Evolutionary conservation across 805 yeast genomes (phyloP).

Genomic region (Candida boidinii): DNA sequence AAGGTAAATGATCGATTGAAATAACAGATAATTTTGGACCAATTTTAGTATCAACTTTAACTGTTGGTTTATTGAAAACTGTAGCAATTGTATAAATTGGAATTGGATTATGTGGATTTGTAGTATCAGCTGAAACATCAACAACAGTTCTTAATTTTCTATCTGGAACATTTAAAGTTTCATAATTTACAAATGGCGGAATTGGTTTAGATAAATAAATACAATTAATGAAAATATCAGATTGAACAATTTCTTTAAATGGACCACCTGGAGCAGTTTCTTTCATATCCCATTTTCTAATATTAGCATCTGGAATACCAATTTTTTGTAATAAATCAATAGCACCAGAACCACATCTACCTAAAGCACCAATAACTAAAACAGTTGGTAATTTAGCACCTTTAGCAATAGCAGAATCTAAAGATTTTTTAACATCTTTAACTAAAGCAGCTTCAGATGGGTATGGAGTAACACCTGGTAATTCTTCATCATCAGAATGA

Average conservation of each 20-base stretch:
- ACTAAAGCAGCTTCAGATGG: constrained; percentile 71
- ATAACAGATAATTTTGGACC: constrained; percentile 89
- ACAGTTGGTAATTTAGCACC: constrained; percentile 69
- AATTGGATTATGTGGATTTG: constrained; percentile 96
- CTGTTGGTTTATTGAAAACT: constrained; percentile 86
- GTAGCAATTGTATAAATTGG: constrained; percentile 92
- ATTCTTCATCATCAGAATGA: constrained; percentile 54
- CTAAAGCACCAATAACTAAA: constrained; percentile 92
- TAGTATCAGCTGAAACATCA: constrained; percentile 97
- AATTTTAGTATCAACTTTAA: constrained; percentile 61
- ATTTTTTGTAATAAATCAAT: constrained; percentile 69
- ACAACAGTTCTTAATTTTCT: constrained; percentile 89
- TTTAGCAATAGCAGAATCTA: constrained; percentile 46
- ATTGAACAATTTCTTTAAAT: constrained; percentile 78
- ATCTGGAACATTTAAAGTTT: constrained; percentile 50
- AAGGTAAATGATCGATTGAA: constrained; percentile 94
- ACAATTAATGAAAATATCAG: constrained; percentile 92
- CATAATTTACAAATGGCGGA: constrained; percentile 77
- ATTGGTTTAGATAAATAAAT: constrained; percentile 90
- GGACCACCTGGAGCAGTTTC: constrained; percentile 98
- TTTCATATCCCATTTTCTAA: constrained; percentile 91
- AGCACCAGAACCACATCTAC: constrained; percentile 97
- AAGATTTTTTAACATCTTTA: constrained; percentile 55
- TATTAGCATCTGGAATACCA: constrained; percentile 81
- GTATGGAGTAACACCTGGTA: constrained; percentile 77